A percentile compares a stretch with the other conserved stretches of the same genome.
Evolutionary conservation across 2,329 filamentous ascomycete genomes (phyloP).

Genomic region (Pseudogymnoascus sp.): DNA sequence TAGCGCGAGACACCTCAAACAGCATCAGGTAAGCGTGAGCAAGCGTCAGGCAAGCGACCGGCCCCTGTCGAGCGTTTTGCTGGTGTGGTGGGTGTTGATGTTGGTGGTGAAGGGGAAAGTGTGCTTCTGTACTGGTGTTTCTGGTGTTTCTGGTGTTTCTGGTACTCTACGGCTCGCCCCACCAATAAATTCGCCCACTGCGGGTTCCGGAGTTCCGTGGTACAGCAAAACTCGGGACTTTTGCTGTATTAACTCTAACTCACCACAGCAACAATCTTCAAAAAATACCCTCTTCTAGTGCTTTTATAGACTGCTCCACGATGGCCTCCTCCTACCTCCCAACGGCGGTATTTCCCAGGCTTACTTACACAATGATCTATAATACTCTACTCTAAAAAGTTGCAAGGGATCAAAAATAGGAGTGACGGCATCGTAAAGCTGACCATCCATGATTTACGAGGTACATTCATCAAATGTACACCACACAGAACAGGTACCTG

Average conservation of each 20-base stretch:
- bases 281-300: neutral
- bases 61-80: neutral
- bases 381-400: too few species aligned
- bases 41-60: neutral
- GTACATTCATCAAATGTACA: neutral
- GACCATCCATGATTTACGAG: neutral
- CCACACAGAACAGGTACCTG: neutral
- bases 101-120: too few species aligned
- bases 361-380: too few species aligned
- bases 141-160: neutral
- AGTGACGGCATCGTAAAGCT: slow-evolving; percentile 5
- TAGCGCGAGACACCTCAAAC: neutral
- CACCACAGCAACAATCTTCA: neutral
- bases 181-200: neutral
- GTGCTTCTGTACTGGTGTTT: neutral
- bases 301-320: too few species aligned
- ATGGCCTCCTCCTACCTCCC: too few species aligned
- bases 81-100: too few species aligned
- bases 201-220: slow-evolving; percentile 2
- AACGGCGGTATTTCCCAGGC: too few species aligned
- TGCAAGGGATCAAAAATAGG: neutral
- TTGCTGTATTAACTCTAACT: neutral
- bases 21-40: neutral
- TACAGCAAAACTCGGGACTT: neutral
- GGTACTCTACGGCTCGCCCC: neutral